Conservation (phyloP, 1,139 yeast species). For the Trichomonascaceae sp. region DNA sequence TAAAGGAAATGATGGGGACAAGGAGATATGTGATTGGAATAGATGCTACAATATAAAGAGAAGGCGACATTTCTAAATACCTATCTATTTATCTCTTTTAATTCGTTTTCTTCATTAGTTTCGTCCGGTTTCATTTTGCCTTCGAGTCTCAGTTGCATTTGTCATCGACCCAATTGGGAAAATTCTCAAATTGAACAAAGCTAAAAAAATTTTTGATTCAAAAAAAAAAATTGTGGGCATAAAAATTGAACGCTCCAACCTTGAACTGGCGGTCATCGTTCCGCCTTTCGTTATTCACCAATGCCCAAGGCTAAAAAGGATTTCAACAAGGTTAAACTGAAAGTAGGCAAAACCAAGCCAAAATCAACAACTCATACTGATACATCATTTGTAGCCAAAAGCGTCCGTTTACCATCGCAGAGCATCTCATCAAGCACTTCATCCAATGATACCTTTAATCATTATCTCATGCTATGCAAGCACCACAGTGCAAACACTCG, state of each 20-base stretch:
- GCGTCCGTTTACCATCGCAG: constrained; percentile 32
- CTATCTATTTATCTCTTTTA: neutral
- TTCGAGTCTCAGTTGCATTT: too few relatives aligned
- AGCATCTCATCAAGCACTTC: constrained; percentile 13
- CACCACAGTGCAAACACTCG: constrained; percentile 74
- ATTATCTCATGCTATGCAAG: constrained; percentile 53
- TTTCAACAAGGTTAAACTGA: constrained; percentile 44
- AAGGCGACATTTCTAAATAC: too few relatives aligned
- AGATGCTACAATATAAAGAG: too few relatives aligned
- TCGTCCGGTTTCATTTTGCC: neutral
- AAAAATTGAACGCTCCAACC: neutral
- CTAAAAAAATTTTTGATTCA: neutral
- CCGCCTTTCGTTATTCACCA: neutral
- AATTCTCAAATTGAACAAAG: neutral
- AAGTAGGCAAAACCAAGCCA: constrained; percentile 78
- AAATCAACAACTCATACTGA: constrained; percentile 74
- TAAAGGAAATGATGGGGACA: neutral
- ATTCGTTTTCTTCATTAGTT: neutral
- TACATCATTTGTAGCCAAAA: constrained; percentile 73
- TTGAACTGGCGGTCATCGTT: too few relatives aligned
- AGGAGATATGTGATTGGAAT: neutral
- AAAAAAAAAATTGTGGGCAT: neutral
- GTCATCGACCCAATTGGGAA: neutral
- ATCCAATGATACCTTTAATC: constrained; percentile 28
- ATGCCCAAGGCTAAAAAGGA: constrained; percentile 7